Evolutionary conservation across 768 basidiomycete genomes (phyloP).

Genomic region (Leccinum boreale): DNA sequence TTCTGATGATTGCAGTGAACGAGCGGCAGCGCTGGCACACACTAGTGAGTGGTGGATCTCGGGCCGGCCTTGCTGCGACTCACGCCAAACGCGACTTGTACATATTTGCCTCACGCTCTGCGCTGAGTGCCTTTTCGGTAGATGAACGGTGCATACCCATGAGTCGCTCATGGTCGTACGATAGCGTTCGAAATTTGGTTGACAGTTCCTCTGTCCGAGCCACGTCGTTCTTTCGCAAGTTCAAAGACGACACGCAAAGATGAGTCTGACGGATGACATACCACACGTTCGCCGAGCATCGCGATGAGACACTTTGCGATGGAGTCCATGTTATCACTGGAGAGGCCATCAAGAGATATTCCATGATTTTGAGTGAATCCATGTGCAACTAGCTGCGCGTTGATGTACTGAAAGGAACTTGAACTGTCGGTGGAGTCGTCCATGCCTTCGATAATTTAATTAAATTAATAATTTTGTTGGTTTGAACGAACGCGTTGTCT

Average conservation of each 20-base stretch:
- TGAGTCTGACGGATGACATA: constrained; percentile 36
- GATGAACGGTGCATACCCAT: constrained; percentile 58
- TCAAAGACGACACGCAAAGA: constrained; percentile 5
- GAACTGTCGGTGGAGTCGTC: not conserved
- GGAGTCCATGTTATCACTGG: constrained; percentile 50
- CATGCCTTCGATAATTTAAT: not conserved
- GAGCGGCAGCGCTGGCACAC: constrained; percentile 44
- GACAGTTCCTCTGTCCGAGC: constrained; percentile 70
- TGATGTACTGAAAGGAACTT: constrained; percentile 63
- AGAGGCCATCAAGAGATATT: constrained; percentile 62
- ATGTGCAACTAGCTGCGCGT: constrained; percentile 78
- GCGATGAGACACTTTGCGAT: constrained; percentile 73
- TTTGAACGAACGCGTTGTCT: constrained; percentile 23
- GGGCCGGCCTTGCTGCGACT: constrained; percentile 28
- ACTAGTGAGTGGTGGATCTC: constrained; percentile 6
- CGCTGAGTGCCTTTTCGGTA: constrained; percentile 60
- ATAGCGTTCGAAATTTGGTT: constrained; percentile 70
- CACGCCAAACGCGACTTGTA: constrained; percentile 72
- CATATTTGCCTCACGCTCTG: constrained; percentile 74
- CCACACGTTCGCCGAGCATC: constrained; percentile 74
- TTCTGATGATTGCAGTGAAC: constrained; percentile 57
- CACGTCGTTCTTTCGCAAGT: constrained; percentile 61
- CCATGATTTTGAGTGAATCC: constrained; percentile 68
- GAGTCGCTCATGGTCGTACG: constrained; percentile 80
- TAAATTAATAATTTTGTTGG: not conserved